Conservation (phyloP, 2,329 filamentous ascomycete species). For the Cryphonectria carpinicola region DNA sequence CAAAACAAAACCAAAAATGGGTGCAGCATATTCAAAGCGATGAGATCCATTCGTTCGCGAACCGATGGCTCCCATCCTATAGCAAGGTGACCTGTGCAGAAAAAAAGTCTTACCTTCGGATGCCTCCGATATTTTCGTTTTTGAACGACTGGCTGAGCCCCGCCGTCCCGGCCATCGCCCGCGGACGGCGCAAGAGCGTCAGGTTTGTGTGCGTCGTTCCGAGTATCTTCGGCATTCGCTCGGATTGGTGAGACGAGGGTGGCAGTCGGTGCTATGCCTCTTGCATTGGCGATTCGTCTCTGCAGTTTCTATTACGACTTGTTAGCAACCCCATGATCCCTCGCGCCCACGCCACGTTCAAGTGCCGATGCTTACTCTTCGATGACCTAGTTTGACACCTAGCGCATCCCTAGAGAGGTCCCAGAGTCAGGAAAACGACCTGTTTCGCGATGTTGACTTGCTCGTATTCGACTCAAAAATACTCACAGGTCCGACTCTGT, state of each 20-base stretch:
- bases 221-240: constrained; percentile 57
- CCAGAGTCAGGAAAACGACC: background rate
- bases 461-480: constrained; percentile 3
- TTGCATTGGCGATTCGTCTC: constrained; percentile 75
- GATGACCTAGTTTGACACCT: constrained; percentile 78
- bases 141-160: constrained; percentile 44
- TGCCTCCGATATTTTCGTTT: constrained; percentile 81
- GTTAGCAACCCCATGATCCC: constrained; percentile 22
- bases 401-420: constrained; percentile 63
- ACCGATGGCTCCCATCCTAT: background rate
- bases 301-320: constrained; percentile 69
- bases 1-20: background rate
- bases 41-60: background rate
- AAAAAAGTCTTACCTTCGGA: constrained; percentile 63
- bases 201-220: constrained; percentile 56
- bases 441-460: background rate
- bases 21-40: background rate
- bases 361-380: constrained; percentile 62
- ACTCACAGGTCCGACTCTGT: constrained; percentile 81
- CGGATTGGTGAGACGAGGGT: constrained; percentile 55
- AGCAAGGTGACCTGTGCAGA: background rate
- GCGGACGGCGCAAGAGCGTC: constrained; percentile 43
- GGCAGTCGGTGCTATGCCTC: constrained; percentile 62
- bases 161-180: constrained; percentile 49
- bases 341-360: constrained; percentile 21